Evolutionary conservation across 1,284 basidiomycete species (phyloP).

Genomic region (Kwoniella shivajii): DNA sequence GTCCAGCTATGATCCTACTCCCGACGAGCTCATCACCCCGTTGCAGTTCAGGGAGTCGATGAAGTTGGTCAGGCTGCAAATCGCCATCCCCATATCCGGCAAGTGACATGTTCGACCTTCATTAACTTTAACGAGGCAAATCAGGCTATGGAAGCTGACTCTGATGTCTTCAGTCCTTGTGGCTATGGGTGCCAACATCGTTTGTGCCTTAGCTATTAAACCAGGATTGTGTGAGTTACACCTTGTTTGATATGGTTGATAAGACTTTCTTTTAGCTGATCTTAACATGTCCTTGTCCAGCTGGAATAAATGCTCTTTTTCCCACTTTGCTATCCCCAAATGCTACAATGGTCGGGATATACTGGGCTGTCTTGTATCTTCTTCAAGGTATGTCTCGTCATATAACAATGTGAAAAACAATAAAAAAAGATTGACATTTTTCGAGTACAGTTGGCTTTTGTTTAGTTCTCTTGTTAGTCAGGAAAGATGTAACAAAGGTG

Average conservation of each 20-base stretch:
- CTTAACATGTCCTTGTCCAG: slow-evolving; percentile 44
- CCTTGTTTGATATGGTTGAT: neutral
- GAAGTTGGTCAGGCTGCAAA: slow-evolving; percentile 64
- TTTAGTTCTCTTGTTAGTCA: slow-evolving; percentile 67
- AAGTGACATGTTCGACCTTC: no score
- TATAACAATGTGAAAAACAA: neutral
- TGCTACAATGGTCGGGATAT: slow-evolving; percentile 65
- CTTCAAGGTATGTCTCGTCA: slow-evolving; percentile 36
- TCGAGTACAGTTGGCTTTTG: slow-evolving; percentile 72
- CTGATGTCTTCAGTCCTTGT: slow-evolving; percentile 34
- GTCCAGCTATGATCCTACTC: slow-evolving; percentile 48
- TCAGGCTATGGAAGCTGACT: no score
- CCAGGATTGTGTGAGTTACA: slow-evolving; percentile 45
- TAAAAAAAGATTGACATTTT: neutral
- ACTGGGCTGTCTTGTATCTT: slow-evolving; percentile 59
- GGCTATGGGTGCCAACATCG: slow-evolving; percentile 44
- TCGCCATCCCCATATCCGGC: slow-evolving; percentile 72
- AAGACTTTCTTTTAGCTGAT: neutral
- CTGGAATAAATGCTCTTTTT: slow-evolving; percentile 61
- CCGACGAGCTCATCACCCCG: slow-evolving; percentile 46
- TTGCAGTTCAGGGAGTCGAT: slow-evolving; percentile 49
- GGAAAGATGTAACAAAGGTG: slow-evolving; percentile 79
- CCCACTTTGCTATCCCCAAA: slow-evolving; percentile 74
- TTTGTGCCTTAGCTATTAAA: slow-evolving; percentile 51
- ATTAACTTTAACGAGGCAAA: no score